Evolutionary conservation across 352 stramenopile species (phyloP).

Genomic region (Phytopythium montanum): DNA sequence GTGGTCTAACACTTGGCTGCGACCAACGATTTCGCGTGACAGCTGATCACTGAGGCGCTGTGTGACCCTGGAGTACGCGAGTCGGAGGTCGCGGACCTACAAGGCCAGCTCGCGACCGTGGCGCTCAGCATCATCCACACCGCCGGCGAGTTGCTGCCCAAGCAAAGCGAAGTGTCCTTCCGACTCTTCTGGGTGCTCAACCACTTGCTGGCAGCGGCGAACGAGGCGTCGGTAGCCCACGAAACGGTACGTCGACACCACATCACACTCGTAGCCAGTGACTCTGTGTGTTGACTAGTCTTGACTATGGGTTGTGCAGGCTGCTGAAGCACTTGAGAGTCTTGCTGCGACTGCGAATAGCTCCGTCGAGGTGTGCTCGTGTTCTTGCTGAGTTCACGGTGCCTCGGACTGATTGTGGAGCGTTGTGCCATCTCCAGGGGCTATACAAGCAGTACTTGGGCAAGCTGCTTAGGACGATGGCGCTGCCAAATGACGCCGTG

Average conservation of each 20-base stretch:
- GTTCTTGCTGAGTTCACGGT: background rate
- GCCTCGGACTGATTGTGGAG: background rate
- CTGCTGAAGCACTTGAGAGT: constrained; percentile 23
- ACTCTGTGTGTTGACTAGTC: background rate
- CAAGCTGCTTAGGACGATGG: constrained; percentile 52
- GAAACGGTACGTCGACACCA: constrained; percentile 34
- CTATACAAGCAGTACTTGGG: constrained; percentile 55
- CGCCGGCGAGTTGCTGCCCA: constrained; percentile 30
- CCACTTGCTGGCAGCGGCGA: constrained; percentile 57
- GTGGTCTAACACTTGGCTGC: no score
- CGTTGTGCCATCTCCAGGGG: constrained; percentile 18
- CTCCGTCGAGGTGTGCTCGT: constrained; percentile 36
- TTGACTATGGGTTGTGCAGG: constrained; percentile 26
- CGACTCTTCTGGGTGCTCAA: constrained; percentile 81
- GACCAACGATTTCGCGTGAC: background rate
- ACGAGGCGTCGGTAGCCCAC: constrained; percentile 41
- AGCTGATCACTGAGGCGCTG: constrained; percentile 71
- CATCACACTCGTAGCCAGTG: background rate
- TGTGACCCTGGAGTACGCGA: constrained; percentile 64
- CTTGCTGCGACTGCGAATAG: constrained; percentile 27
- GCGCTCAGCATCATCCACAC: constrained; percentile 62
- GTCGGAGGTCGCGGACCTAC: constrained; percentile 65
- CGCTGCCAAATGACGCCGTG: constrained; percentile 30
- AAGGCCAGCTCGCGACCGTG: constrained; percentile 63
- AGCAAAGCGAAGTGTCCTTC: constrained; percentile 52